Conservation (phyloP, 108 stramenopile genomes). For the Aureococcus anophagefferens region DNA sequence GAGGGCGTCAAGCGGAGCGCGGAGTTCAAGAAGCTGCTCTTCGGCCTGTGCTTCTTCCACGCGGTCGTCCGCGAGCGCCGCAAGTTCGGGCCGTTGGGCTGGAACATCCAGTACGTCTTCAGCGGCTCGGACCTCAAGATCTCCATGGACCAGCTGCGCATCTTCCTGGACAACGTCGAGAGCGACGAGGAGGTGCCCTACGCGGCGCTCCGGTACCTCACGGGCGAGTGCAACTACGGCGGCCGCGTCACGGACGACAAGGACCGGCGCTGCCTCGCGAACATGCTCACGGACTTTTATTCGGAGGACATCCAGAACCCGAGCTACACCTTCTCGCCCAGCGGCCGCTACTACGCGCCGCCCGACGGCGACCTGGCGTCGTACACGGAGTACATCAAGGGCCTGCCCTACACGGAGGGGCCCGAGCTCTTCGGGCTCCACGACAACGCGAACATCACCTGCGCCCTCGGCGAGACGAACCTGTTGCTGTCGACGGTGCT, state of each 20-base stretch:
- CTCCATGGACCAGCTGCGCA: slow-evolving; percentile 47
- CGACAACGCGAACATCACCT: slow-evolving; percentile 57
- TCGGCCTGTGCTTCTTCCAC: slow-evolving; percentile 55
- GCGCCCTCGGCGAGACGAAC: slow-evolving; percentile 48
- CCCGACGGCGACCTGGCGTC: slow-evolving; percentile 20
- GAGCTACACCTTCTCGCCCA: slow-evolving; percentile 34
- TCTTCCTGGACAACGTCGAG: slow-evolving; percentile 47
- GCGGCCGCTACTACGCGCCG: slow-evolving; percentile 49
- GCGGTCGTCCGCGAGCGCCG: slow-evolving; percentile 46
- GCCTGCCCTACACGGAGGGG: slow-evolving; percentile 46
- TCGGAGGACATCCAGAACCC: slow-evolving; percentile 25
- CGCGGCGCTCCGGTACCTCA: slow-evolving; percentile 47
- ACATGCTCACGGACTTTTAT: slow-evolving; percentile 53
- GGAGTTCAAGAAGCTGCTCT: slow-evolving; percentile 53
- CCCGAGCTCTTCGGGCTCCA: slow-evolving; percentile 65
- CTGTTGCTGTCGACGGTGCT: slow-evolving; percentile 42
- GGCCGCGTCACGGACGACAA: slow-evolving; percentile 63
- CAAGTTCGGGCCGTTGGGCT: slow-evolving; percentile 55
- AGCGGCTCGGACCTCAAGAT: slow-evolving; percentile 45
- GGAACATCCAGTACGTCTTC: slow-evolving; percentile 63
- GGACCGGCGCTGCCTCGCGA: slow-evolving; percentile 51
- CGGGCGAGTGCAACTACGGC: slow-evolving; percentile 60
- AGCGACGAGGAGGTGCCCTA: slow-evolving; percentile 38
- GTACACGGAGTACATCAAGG: slow-evolving; percentile 37
- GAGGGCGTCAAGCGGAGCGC: slow-evolving; percentile 16